Evolutionary conservation across 192 early-diverging fungal genomes (phyloP).

Genomic region (Jimgerdemannia flammicorona): DNA sequence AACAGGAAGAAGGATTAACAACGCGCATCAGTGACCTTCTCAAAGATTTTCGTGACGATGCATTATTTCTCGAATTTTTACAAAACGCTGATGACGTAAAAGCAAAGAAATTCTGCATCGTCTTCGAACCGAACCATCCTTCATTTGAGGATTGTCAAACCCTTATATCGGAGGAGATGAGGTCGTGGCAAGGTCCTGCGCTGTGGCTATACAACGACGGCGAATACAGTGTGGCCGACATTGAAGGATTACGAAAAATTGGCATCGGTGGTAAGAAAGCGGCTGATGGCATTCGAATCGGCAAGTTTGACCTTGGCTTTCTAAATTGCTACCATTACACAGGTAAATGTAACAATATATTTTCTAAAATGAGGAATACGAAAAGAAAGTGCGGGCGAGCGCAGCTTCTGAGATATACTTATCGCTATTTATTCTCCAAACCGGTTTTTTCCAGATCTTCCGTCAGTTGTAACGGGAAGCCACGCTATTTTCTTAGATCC

Average conservation of each 20-base stretch:
- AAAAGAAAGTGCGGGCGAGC: no score
- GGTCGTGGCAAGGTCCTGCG: conserved; percentile 26
- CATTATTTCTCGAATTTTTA: no score
- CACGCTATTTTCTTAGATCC: conserved; percentile 29
- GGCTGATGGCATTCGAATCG: conserved; percentile 13
- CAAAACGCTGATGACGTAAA: no score
- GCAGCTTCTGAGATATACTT: no score
- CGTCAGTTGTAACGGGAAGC: conserved; percentile 20
- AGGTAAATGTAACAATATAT: neutral
- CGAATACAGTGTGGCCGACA: conserved; percentile 14
- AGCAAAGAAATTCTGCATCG: no score
- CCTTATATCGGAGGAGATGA: conserved; percentile 19
- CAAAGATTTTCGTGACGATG: no score
- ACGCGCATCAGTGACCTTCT: no score
- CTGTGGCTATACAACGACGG: conserved; percentile 26
- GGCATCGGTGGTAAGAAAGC: conserved; percentile 20
- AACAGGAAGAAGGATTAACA: no score
- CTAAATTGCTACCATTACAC: conserved; percentile 28
- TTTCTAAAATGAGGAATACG: no score
- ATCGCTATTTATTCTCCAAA: conserved; percentile 19
- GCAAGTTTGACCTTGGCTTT: conserved; percentile 27
- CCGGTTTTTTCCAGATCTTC: conserved; percentile 14
- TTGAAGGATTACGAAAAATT: conserved; percentile 13
- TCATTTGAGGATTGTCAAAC: neutral
- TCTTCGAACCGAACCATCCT: no score